A percentile compares a stretch with the other conserved stretches of the same genome.
Conservation (phyloP, 23 red algal genomes). For the Chondrus crispus region DNA sequence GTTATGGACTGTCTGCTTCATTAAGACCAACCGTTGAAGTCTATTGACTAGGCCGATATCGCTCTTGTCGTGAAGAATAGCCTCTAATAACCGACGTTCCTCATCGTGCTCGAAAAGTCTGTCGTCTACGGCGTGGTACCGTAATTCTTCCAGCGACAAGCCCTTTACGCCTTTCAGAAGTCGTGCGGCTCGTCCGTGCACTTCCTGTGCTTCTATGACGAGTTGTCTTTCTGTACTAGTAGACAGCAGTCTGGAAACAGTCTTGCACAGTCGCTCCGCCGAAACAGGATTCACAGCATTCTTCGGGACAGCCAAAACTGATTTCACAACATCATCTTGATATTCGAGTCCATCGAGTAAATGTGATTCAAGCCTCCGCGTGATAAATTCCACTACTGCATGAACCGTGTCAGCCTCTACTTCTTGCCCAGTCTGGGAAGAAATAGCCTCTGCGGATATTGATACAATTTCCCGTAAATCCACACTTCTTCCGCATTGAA, state of each 20-base stretch:
- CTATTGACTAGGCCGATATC: neutral
- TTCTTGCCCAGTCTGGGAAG: neutral
- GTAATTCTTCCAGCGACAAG: neutral
- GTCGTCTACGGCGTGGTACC: neutral
- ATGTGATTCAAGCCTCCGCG: constrained; percentile 57
- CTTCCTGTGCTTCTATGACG: constrained; percentile 50
- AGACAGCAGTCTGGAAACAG: neutral
- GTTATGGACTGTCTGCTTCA: constrained; percentile 58
- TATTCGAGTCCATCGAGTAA: constrained; percentile 56
- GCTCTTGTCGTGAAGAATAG: neutral
- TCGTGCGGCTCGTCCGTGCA: constrained; percentile 61
- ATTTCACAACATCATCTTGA: constrained; percentile 71
- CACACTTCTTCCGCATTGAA: constrained; percentile 27
- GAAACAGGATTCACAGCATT: constrained; percentile 13
- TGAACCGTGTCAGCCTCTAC: neutral
- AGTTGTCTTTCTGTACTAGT: neutral
- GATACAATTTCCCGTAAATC: constrained; percentile 29
- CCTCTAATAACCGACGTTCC: constrained; percentile 52
- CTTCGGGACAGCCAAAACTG: constrained; percentile 43
- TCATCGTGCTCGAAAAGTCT: constrained; percentile 48
- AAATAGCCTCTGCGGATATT: neutral
- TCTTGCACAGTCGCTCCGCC: constrained; percentile 26
- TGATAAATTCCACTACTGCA: constrained; percentile 56
- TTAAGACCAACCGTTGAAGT: constrained; percentile 24
- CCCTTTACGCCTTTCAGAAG: constrained; percentile 53